Evolutionary conservation across 441 rosid genomes (phyloP).

Genomic region (Monsonia emarginata): DNA sequence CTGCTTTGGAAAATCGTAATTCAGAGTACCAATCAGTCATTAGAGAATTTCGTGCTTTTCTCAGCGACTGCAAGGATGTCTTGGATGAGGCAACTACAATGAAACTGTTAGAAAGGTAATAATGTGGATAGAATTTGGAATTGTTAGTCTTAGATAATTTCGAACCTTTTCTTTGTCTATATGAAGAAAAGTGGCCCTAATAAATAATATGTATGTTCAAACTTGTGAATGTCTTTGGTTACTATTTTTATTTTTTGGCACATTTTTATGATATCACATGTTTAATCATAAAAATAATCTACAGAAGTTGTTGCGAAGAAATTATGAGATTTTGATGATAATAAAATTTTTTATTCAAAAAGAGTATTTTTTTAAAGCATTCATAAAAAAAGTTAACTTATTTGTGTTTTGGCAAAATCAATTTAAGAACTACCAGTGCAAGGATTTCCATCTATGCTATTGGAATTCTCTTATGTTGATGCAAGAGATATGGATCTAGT

Average conservation of each 20-base stretch:
- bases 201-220: background rate
- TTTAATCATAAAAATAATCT: background rate
- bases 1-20: slow-evolving; percentile 63
- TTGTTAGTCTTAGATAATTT: slow-evolving; percentile 1
- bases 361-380: too few relatives aligned
- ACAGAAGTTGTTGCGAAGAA: background rate
- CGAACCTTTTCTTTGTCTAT: background rate
- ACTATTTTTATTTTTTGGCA: background rate
- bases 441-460: background rate
- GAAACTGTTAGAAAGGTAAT: slow-evolving; percentile 88
- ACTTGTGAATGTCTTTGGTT: background rate
- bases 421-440: background rate
- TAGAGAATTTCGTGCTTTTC: slow-evolving; percentile 89
- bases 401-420: background rate
- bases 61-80: slow-evolving; percentile 88
- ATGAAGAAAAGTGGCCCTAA: background rate
- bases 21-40: slow-evolving; percentile 77
- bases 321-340: background rate
- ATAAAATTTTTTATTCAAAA: background rate
- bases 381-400: background rate
- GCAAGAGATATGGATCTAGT: background rate
- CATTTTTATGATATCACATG: background rate
- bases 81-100: slow-evolving; percentile 96
- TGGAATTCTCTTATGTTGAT: background rate
- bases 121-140: slow-evolving; percentile 4